Evolutionary conservation across 306 rosid genomes (phyloP).

Genomic region (Castanopsis chinensis): DNA sequence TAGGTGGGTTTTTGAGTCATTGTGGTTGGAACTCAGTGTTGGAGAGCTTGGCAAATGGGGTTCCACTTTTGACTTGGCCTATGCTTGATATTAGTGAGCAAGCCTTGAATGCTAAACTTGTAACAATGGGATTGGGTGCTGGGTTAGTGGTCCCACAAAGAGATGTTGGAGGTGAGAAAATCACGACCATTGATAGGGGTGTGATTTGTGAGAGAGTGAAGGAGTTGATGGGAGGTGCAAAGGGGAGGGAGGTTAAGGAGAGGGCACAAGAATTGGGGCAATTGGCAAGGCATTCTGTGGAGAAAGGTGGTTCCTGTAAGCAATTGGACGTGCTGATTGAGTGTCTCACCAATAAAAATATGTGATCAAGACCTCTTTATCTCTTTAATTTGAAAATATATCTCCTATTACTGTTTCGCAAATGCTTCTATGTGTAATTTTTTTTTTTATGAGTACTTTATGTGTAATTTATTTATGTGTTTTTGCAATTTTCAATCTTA

Average conservation of each 20-base stretch:
- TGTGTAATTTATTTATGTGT: too few species aligned
- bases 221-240: conserved; percentile 29
- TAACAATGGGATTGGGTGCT: not conserved
- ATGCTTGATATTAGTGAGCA: conserved; percentile 25
- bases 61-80: conserved; percentile 37
- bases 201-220: conserved; percentile 21
- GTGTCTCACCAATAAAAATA: not conserved
- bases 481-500: too few species aligned
- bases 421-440: too few species aligned
- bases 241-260: conserved; percentile 16
- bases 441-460: too few species aligned
- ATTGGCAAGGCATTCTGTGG: conserved; percentile 15
- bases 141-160: not conserved
- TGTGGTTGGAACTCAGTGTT: conserved; percentile 36
- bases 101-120: conserved; percentile 20
- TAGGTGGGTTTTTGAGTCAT: conserved; percentile 27
- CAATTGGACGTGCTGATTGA: conserved; percentile 8
- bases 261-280: conserved; percentile 11
- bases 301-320: conserved; percentile 7
- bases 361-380: too few species aligned
- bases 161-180: not conserved
- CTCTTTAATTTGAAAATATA: too few species aligned
- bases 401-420: too few species aligned
- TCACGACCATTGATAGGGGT: not conserved
- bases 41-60: conserved; percentile 21